A percentile compares a stretch with the other conserved stretches of the same genome.
Conservation (phyloP, 768 basidiomycete species). For the Russula foetens region DNA sequence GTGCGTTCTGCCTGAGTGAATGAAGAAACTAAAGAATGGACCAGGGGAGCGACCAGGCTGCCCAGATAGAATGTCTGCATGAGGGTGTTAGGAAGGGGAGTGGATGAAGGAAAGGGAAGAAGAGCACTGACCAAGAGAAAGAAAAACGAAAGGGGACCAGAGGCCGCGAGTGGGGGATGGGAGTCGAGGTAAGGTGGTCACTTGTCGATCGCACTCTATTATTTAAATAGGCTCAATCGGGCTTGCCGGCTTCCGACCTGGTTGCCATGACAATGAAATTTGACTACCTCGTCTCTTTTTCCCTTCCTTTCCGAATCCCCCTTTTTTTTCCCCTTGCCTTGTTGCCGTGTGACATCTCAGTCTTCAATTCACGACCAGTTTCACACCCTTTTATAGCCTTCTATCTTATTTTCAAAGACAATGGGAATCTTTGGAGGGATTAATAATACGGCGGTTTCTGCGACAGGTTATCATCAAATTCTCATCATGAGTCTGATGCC, state of each 20-base stretch:
- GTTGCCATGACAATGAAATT: neutral
- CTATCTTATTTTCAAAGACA: no score
- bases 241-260: neutral
- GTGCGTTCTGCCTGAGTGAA: neutral
- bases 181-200: neutral
- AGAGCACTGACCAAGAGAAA: neutral
- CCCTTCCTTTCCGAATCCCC: neutral
- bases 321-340: neutral
- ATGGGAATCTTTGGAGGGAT: no score
- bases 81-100: neutral
- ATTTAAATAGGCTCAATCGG: neutral
- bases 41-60: conserved; percentile 67
- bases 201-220: no score
- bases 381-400: no score
- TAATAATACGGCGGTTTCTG: no score
- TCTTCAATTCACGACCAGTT: no score
- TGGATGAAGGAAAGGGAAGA: no score
- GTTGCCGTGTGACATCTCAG: neutral
- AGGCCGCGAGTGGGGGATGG: neutral
- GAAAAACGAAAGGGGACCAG: neutral
- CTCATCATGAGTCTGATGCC: no score
- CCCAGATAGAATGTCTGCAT: conserved; percentile 35
- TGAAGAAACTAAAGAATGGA: conserved; percentile 30
- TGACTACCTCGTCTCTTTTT: neutral
- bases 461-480: no score